Percentiles rank a stretch among this genome's conserved stretches.
Evolutionary conservation across 1,284 basidiomycete species (phyloP).

Genomic region (Leccinum pachyderme): DNA sequence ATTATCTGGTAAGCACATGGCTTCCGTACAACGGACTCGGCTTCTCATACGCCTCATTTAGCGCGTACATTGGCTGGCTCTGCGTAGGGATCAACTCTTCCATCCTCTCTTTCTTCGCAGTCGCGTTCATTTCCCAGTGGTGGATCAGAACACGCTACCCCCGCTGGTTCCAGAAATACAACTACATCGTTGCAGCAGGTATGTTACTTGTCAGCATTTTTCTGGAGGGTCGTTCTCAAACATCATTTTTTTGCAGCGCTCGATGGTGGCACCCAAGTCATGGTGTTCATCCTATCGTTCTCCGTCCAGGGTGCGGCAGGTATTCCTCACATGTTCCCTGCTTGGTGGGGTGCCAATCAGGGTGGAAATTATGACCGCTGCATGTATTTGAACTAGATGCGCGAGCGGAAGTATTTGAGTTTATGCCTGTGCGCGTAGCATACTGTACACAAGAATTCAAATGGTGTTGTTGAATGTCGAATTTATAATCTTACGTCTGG

Average conservation of each 20-base stretch:
- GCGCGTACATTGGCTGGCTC: slow-evolving; percentile 38
- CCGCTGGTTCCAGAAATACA: slow-evolving; percentile 51
- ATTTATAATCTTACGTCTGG: too few species aligned
- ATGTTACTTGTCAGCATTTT: neutral
- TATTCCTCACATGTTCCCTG: slow-evolving; percentile 51
- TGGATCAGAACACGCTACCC: slow-evolving; percentile 58
- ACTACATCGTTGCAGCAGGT: slow-evolving; percentile 47
- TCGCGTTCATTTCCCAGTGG: slow-evolving; percentile 57
- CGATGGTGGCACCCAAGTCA: slow-evolving; percentile 64
- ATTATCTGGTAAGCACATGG: slow-evolving; percentile 37
- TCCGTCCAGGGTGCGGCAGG: slow-evolving; percentile 71
- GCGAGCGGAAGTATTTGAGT: neutral
- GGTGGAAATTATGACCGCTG: slow-evolving; percentile 32
- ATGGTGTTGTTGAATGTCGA: neutral
- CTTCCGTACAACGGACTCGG: neutral
- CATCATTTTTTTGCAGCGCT: slow-evolving; percentile 38
- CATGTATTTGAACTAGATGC: slow-evolving; percentile 12
- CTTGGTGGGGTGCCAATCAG: slow-evolving; percentile 57
- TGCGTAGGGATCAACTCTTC: slow-evolving; percentile 49
- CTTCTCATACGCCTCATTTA: slow-evolving; percentile 4
- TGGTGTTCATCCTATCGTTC: slow-evolving; percentile 71
- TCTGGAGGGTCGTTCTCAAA: neutral
- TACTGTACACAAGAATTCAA: neutral
- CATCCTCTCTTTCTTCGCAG: slow-evolving; percentile 38
- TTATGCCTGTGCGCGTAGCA: neutral